Conservation (phyloP, 257 asterid genomes). For the Scutellaria minor region DNA sequence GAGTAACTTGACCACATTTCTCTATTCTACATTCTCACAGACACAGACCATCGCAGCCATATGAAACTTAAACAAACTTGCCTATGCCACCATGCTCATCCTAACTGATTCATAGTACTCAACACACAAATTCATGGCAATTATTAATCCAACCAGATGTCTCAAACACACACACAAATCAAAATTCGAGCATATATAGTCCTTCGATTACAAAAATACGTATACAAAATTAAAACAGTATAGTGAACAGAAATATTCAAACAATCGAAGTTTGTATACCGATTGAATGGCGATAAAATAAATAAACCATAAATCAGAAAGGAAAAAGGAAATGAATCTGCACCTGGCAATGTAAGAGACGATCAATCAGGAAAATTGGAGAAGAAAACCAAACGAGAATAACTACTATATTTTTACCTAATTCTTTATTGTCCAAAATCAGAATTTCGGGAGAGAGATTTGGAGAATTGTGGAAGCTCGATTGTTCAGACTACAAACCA, state of each 20-base stretch:
- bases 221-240: neutral
- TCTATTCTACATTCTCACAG: conserved; percentile 13
- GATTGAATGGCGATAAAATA: conserved; percentile 3
- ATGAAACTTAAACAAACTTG: neutral
- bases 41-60: conserved; percentile 18
- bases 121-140: neutral
- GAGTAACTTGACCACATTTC: neutral
- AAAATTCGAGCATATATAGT: conserved; percentile 4
- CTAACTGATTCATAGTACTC: neutral
- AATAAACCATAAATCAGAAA: neutral
- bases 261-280: neutral
- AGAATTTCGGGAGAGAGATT: conserved; percentile 29
- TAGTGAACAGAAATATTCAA: neutral
- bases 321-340: conserved; percentile 10
- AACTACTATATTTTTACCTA: neutral
- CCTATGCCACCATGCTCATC: neutral
- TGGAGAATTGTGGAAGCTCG: conserved; percentile 30
- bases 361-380: conserved; percentile 23
- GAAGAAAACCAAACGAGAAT: conserved; percentile 26
- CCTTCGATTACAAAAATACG: conserved; percentile 6
- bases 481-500: neutral
- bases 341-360: conserved; percentile 38
- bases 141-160: conserved; percentile 17
- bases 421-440: conserved; percentile 2
- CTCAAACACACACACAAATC: neutral